Evolutionary conservation across 352 stramenopile species (phyloP).

Genomic region (Globisporangium echinulatum): DNA sequence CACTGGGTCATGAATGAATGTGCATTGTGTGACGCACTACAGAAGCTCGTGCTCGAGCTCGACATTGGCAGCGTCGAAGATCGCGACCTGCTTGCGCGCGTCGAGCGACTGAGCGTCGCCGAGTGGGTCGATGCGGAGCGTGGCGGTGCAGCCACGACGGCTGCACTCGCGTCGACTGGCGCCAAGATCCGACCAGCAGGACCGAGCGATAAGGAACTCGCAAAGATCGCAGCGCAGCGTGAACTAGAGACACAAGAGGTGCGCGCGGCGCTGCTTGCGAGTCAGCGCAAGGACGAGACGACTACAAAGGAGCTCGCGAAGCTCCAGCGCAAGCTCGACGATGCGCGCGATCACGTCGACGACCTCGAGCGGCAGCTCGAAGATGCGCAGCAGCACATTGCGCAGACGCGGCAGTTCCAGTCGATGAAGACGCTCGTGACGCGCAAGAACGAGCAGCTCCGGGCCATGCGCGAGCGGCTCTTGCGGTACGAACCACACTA

Average conservation of each 20-base stretch:
- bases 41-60: conserved; percentile 60
- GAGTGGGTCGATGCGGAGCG: conserved; percentile 54
- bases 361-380: conserved; percentile 53
- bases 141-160: conserved; percentile 19
- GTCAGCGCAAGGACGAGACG: conserved; percentile 37
- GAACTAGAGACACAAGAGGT: conserved; percentile 44
- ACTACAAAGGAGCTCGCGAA: conserved; percentile 44
- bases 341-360: conserved; percentile 41
- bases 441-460: conserved; percentile 79
- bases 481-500: conserved; percentile 71
- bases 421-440: conserved; percentile 77
- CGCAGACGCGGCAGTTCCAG: conserved; percentile 81
- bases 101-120: conserved; percentile 68
- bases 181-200: conserved; percentile 1
- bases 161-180: conserved; percentile 2
- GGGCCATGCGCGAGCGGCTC: conserved; percentile 54
- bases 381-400: conserved; percentile 57
- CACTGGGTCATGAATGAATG: no score
- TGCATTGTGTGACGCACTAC: no score
- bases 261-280: conserved; percentile 40
- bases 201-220: conserved; percentile 18
- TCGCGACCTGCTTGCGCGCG: conserved; percentile 59
- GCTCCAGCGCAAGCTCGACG: conserved; percentile 52
- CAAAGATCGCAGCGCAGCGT: conserved; percentile 23
- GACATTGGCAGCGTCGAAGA: conserved; percentile 76